Base-by-base conservation (phyloP, 495 filamentous ascomycete species). In the Hypoxylon lenormandii region DNA sequence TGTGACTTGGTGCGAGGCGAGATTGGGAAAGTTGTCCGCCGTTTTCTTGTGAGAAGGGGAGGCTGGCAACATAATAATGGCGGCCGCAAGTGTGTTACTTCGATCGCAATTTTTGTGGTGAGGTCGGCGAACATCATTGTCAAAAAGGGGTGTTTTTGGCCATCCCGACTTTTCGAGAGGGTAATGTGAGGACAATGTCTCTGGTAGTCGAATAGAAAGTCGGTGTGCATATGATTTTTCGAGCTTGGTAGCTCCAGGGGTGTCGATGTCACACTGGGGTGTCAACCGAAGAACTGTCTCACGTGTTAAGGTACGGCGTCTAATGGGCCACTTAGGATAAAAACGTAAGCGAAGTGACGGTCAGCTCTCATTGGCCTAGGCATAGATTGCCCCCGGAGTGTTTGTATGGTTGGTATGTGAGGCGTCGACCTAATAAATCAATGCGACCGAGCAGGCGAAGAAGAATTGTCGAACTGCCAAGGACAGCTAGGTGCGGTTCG, bases 201-300 rank as follows among this genome's bases (percentile, higher is more conserved):
- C 47, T 50, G 53, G 50, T 48, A 19, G 40, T 36, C 48, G 43
- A 65, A 49, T 63, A 46, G 68, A 71, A 71, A 71, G 68, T 71
- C 68, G 68, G 68, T 71, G 68, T 66, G 68, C 68, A 71, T 71
- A 71, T 71, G 62, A 71, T 66, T 71, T 71, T 68, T 68, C 56
- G 47, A 62, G 36, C 53, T 62, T 45, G 67, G 42, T 47, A 18
- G 46, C 16, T 61, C 48, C 40, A 55, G 62, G 62, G 67, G 68
- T 62, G 62, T 66, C 4, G 62, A 71, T 71, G 68, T 60, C 57
- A 71, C 62, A 62, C 11, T 66, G 62, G 68, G 68, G 68, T 71
- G 68, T 66, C 68, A 66, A 71, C 62, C 37, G 46, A 71, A 50
- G 48, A 66, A 63, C 53, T 59, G 54, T 54, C 62, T 66, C 68